Base-by-base conservation (phyloP, 805 yeast genomes). In the Wickerhamomyces kurtzmanii region DNA sequence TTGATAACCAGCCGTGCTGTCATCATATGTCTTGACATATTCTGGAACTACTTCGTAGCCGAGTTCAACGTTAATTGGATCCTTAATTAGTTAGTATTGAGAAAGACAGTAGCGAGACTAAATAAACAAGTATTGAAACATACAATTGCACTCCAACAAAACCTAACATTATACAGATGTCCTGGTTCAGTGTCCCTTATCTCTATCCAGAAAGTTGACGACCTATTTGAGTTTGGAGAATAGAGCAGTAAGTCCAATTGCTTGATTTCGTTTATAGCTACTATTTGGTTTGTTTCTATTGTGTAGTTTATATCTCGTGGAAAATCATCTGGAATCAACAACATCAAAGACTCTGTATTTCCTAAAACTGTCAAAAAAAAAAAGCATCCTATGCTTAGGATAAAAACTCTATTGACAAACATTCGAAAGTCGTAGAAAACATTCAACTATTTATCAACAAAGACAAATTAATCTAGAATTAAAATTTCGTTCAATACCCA, bases 121-220 rank as follows among this genome's bases (percentile, higher is more conserved):
- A 4, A 4, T 15, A 15, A 3, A 11, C n/a, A 16, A 5, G 12
- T n/a, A n/a, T 4, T n/a, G 5, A 23, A 8, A 23, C 26, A 12
- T n/a, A 23, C 26, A 13, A 23, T 12, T 23, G 26, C 26, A 17
- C 26, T 23, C 26, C 26, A 23, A n/a, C 20, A 23, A 6, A 23
- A 4, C 20, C 26, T 23, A 12, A 20, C 26, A 12, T 23, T 23
- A 17, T 23, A 23, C 5, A 17, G 6, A 3, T 20, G 20, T 12
- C 5, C 15, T 12, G 8, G 12, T 6, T 11, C 22, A 6, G 10
- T 7, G 12, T 7, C 6, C 16, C 5, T 20, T 12, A 23, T 23
- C 11, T 17, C 12, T 7, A 5, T 16, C 26, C 26, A 23, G 16
- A n/a, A n/a, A 4, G 8, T 7, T 4, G 12, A 8, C n/a, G 16